Conservation (phyloP, 75 land plant species). For the Larix kaempferi region DNA sequence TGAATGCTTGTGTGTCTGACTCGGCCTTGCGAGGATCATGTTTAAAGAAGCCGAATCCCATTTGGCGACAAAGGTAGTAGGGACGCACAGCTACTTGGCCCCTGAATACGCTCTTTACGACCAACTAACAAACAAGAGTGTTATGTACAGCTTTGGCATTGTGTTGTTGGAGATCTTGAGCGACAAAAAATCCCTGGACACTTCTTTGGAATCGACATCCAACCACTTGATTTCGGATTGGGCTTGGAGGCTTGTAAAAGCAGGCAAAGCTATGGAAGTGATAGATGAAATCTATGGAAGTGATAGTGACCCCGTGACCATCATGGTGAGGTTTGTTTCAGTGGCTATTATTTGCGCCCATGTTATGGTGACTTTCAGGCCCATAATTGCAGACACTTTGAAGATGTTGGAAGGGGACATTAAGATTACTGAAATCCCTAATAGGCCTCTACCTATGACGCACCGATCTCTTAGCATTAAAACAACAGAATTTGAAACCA, state of each 20-base stretch:
- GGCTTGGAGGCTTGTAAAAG: constrained; percentile 71
- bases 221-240: constrained; percentile 61
- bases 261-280: constrained; percentile 39
- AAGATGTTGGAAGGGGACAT: constrained; percentile 69
- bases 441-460: constrained; percentile 41
- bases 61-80: constrained; percentile 20
- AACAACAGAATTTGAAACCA: too few species aligned
- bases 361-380: constrained; percentile 67
- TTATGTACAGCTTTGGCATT: constrained; percentile 36
- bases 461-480: too few species aligned
- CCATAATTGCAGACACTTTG: constrained; percentile 56
- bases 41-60: constrained; percentile 10
- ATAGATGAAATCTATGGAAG: constrained; percentile 25
- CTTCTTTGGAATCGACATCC: constrained; percentile 14
- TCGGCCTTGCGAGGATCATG: constrained; percentile 27
- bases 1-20: constrained; percentile 44
- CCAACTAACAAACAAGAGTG: constrained; percentile 21
- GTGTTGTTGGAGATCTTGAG: constrained; percentile 30
- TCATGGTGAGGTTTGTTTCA: constrained; percentile 51
- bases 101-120: constrained; percentile 26
- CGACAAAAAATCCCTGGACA: constrained; percentile 24
- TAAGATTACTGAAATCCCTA: constrained; percentile 53
- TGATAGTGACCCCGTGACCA: constrained; percentile 29
- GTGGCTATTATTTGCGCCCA: constrained; percentile 38
- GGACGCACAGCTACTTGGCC: constrained; percentile 31